Conservation (phyloP, 176 grass and related monocot genomes). For the Oryza nivara region DNA sequence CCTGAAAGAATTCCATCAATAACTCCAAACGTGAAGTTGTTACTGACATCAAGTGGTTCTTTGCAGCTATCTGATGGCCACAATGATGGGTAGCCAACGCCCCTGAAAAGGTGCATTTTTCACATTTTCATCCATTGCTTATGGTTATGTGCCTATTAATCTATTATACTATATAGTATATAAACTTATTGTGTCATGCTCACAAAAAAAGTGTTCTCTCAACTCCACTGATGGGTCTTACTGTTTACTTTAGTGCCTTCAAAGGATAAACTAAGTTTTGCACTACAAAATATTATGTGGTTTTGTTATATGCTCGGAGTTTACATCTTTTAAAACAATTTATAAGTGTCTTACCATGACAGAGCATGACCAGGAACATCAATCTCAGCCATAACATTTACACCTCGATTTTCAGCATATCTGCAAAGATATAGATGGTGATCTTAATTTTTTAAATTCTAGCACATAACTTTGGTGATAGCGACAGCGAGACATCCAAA, state of each 20-base stretch:
- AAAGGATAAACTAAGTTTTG: conserved; percentile 25
- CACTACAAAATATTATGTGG: neutral
- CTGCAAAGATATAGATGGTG: conserved; percentile 50
- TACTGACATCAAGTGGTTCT: conserved; percentile 88
- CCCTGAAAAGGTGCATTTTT: conserved; percentile 59
- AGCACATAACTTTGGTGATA: neutral
- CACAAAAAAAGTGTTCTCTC: neutral
- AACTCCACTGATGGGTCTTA: conserved; percentile 18
- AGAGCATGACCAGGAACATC: conserved; percentile 93
- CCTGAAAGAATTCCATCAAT: conserved; percentile 96
- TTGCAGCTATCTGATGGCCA: conserved; percentile 80
- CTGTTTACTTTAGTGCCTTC: neutral
- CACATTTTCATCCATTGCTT: conserved; percentile 43
- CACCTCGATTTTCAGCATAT: conserved; percentile 81
- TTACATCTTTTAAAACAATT: conserved; percentile 18
- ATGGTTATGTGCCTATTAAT: conserved; percentile 1
- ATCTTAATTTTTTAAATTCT: conserved; percentile 14
- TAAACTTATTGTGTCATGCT: conserved; percentile 5
- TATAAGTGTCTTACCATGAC: conserved; percentile 67
- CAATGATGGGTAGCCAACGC: conserved; percentile 72
- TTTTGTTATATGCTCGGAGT: neutral
- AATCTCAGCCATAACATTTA: conserved; percentile 97
- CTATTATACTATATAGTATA: neutral
- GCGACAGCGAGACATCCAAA: neutral
- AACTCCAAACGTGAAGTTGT: conserved; percentile 82